Evolutionary conservation across 176 grass and related monocot species (phyloP).

Genomic region (Aegilops speltoides): DNA sequence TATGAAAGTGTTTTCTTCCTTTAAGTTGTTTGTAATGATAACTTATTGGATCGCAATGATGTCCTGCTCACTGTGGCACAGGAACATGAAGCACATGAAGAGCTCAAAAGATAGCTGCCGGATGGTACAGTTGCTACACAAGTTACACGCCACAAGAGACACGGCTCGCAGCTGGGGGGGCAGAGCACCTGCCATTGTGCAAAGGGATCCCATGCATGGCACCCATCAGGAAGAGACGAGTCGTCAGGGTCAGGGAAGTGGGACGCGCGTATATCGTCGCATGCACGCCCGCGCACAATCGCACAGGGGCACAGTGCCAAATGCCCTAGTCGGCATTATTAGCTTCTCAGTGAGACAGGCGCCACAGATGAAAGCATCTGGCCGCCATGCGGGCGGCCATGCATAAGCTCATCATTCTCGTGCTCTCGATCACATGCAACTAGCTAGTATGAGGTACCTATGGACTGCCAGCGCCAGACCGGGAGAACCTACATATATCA

Average conservation of each 20-base stretch:
- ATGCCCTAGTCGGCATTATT: constrained; percentile 1
- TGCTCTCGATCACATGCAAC: background rate
- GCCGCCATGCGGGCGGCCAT: background rate
- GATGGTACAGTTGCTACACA: background rate
- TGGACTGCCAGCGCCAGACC: background rate
- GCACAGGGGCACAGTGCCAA: background rate
- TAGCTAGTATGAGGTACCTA: background rate
- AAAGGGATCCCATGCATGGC: constrained; percentile 3
- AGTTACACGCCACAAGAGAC: constrained; percentile 2
- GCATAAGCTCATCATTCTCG: constrained; percentile 19
- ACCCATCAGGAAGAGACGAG: background rate
- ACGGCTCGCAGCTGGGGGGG: background rate
- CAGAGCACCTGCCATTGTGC: constrained; percentile 10
- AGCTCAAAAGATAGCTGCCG: background rate
- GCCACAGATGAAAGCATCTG: constrained; percentile 19
- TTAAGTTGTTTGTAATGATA: background rate
- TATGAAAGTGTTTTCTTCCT: no score
- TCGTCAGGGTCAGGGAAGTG: constrained; percentile 1
- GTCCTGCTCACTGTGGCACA: background rate
- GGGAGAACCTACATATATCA: background rate
- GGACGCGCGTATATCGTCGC: background rate
- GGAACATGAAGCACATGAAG: background rate
- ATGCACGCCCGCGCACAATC: background rate
- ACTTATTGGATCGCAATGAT: background rate
- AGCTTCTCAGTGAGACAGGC: constrained; percentile 6